Percentiles rank a stretch among this genome's conserved stretches.
Evolutionary conservation across 306 rosid genomes (phyloP).

Genomic region (Cicer pinnatifidum): DNA sequence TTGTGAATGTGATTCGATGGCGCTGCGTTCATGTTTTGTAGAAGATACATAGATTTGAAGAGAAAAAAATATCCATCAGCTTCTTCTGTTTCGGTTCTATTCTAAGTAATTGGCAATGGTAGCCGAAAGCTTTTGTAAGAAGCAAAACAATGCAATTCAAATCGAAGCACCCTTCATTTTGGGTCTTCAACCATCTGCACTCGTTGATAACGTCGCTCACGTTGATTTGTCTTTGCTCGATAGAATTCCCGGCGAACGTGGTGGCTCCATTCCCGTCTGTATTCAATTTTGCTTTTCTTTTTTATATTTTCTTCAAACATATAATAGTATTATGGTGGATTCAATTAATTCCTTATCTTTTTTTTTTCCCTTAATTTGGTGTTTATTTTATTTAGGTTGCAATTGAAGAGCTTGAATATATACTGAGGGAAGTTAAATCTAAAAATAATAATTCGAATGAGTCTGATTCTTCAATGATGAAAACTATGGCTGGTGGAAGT

Average conservation of each 20-base stretch:
- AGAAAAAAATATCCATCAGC: too few relatives aligned
- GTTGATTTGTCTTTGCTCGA: conserved; percentile 68
- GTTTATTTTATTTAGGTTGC: conserved; percentile 55
- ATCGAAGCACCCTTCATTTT: conserved; percentile 64
- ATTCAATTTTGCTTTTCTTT: not conserved
- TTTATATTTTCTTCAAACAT: not conserved
- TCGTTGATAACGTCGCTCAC: conserved; percentile 74
- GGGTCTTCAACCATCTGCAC: conserved; percentile 86
- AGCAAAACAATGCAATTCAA: not conserved
- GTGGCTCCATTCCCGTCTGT: conserved; percentile 86
- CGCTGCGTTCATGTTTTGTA: too few relatives aligned
- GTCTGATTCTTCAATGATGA: conserved; percentile 46
- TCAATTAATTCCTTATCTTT: not conserved
- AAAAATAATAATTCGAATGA: conserved; percentile 19
- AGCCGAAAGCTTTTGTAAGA: conserved; percentile 33
- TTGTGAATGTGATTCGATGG: too few relatives aligned
- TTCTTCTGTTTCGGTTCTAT: too few relatives aligned
- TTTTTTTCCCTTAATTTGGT: too few relatives aligned
- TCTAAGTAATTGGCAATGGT: conserved; percentile 31
- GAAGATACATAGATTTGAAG: too few relatives aligned
- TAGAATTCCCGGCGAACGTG: conserved; percentile 78
- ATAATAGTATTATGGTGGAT: not conserved
- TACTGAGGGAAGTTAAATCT: conserved; percentile 62
- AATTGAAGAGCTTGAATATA: conserved; percentile 67
- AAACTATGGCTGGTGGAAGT: conserved; percentile 91